A percentile compares a stretch with the other conserved stretches of the same genome.
Evolutionary conservation across 1,139 yeast genomes (phyloP).

Genomic region (Hyphopichia buzzinii): DNA sequence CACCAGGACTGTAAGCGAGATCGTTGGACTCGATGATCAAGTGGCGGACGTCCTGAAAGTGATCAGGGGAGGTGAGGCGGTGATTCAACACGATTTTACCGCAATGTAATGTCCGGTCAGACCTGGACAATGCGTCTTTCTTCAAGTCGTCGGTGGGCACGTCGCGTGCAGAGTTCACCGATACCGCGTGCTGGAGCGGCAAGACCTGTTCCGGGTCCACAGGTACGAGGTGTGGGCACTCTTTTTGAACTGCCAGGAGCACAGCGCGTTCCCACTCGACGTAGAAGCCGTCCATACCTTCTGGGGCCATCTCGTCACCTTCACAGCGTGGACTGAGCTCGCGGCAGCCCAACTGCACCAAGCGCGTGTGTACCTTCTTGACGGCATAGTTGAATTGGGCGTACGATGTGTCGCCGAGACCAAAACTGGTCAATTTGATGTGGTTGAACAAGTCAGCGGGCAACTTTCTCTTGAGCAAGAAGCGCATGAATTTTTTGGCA

Average conservation of each 20-base stretch:
- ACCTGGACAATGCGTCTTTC: slow-evolving; percentile 23
- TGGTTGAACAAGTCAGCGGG: slow-evolving; percentile 64
- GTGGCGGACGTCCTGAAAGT: slow-evolving; percentile 88
- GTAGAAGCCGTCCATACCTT: slow-evolving; percentile 77
- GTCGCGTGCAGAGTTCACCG: slow-evolving; percentile 13
- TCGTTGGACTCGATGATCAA: slow-evolving; percentile 42
- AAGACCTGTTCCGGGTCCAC: slow-evolving; percentile 7
- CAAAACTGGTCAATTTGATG: slow-evolving; percentile 69
- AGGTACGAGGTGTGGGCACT: slow-evolving; percentile 37
- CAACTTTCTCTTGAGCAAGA: slow-evolving; percentile 64
- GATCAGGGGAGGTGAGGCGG: slow-evolving; percentile 65
- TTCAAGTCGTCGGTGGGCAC: background rate
- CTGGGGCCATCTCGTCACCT: slow-evolving; percentile 81
- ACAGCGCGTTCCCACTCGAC: slow-evolving; percentile 67
- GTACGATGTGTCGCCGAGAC: slow-evolving; percentile 94
- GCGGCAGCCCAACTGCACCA: slow-evolving; percentile 76
- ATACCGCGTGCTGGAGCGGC: slow-evolving; percentile 17
- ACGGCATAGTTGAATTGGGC: slow-evolving; percentile 85
- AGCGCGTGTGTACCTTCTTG: slow-evolving; percentile 73
- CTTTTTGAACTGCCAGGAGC: slow-evolving; percentile 37
- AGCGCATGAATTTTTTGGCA: slow-evolving; percentile 69
- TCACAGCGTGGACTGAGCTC: slow-evolving; percentile 77
- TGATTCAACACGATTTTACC: slow-evolving; percentile 51
- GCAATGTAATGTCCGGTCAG: slow-evolving; percentile 8
- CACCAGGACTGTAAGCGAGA: slow-evolving; percentile 66